Conservation (phyloP, 768 basidiomycete species). For the Gloeophyllum trabeum region DNA sequence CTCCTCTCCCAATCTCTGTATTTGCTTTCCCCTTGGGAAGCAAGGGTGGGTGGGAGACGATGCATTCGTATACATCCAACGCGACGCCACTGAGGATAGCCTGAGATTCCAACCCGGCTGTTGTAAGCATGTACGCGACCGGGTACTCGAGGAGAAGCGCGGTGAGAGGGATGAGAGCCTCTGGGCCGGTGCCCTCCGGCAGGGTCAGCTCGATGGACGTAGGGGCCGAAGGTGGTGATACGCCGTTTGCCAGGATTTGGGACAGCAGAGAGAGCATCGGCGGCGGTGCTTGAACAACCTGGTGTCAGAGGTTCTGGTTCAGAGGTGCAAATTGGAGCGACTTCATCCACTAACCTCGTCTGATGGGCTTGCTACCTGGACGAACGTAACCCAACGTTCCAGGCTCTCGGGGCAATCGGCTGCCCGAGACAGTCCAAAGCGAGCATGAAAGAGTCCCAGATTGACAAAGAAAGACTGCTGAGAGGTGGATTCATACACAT, state of each 20-base stretch:
- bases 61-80: constrained; percentile 41
- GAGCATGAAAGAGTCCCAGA: constrained; percentile 7
- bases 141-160: constrained; percentile 53
- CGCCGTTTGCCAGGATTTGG: constrained; percentile 4
- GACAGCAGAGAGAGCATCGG: neutral
- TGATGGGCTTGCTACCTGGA: no score
- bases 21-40: no score
- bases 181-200: neutral
- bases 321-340: constrained; percentile 4
- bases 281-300: neutral
- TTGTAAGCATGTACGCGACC: constrained; percentile 32
- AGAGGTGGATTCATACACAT: constrained; percentile 33
- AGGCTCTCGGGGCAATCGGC: constrained; percentile 8
- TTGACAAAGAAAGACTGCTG: constrained; percentile 51
- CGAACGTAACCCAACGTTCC: no score
- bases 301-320: neutral
- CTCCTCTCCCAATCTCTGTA: no score
- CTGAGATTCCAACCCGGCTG: constrained; percentile 12
- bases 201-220: constrained; percentile 13
- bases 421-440: neutral
- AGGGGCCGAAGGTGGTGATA: constrained; percentile 17
- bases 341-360: neutral
- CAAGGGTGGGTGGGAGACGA: constrained; percentile 14
- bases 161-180: constrained; percentile 37
- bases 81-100: constrained; percentile 32